These are phyloP conservation scores for Cubamyces lactineus DNA, from an alignment of 768 basidiomycete species.

Conservation along the genomic window DNA sequence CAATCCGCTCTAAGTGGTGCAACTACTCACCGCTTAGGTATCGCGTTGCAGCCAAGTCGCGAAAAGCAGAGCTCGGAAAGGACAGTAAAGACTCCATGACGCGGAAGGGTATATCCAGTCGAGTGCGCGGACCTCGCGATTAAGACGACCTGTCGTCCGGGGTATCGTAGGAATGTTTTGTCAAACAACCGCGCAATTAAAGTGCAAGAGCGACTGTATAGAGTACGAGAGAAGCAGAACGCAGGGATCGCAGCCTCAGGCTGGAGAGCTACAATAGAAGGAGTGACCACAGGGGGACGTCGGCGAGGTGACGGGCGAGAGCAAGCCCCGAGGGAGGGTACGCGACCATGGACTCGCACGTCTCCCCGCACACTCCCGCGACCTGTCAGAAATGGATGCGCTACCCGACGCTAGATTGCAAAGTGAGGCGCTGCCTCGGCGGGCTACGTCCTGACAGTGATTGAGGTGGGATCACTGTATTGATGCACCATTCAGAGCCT, in stretches of 20 bases:
- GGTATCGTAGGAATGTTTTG: not conserved
- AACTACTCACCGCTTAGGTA: slow-evolving; percentile 9
- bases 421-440: not conserved
- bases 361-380: not conserved
- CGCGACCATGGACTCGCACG: not conserved
- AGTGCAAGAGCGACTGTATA: not conserved
- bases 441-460: not conserved
- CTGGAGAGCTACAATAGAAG: slow-evolving; percentile 1
- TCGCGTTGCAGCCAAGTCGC: slow-evolving; percentile 8
- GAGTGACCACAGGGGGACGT: not conserved
- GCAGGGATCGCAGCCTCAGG: slow-evolving; percentile 12
- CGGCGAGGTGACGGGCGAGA: slow-evolving; percentile 4
- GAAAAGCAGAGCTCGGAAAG: slow-evolving; percentile 2
- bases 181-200: not conserved
- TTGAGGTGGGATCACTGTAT: not conserved
- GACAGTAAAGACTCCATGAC: not conserved
- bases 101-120: slow-evolving; percentile 7
- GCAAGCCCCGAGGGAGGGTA: slow-evolving; percentile 3
- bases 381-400: not conserved
- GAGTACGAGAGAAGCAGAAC: not conserved
- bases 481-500: not conserved
- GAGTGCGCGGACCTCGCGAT: slow-evolving; percentile 3
- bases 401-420: not conserved
- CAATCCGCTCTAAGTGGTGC: too few relatives aligned
- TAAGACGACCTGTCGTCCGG: slow-evolving; percentile 16